phyloP scores from a whole-genome alignment of 2,329 filamentous ascomycete species.

The Clarireedia monteithiana region DNA sequence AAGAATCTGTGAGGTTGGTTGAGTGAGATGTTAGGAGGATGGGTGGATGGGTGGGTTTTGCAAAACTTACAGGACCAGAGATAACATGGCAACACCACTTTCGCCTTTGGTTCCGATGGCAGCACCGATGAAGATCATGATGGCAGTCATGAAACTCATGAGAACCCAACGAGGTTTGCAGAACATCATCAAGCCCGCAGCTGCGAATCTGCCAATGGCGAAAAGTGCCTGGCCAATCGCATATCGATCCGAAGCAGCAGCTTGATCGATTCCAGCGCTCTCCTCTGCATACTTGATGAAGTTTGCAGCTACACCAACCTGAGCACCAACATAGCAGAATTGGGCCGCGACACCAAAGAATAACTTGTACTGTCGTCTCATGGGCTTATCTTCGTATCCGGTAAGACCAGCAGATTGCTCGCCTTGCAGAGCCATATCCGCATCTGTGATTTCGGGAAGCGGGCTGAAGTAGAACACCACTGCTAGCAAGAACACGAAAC shows the following conservation, averaged over 20 bases:
- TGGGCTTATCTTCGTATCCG: conserved; percentile 15
- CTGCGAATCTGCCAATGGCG: conserved; percentile 64
- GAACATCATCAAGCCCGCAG: conserved; percentile 50
- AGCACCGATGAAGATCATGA: conserved; percentile 46
- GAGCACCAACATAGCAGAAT: conserved; percentile 64
- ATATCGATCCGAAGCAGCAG: conserved; percentile 54
- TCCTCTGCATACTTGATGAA: conserved; percentile 12
- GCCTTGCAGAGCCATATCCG: conserved; percentile 42
- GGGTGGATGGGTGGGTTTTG: no score
- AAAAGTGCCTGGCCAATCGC: conserved; percentile 68
- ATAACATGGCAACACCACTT: conserved; percentile 49
- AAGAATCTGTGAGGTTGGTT: conserved; percentile 40
- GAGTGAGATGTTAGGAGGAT: not conserved
- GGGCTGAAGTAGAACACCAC: conserved; percentile 61
- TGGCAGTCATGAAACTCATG: conserved; percentile 52
- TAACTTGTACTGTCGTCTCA: conserved; percentile 41
- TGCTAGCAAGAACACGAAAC: conserved; percentile 63
- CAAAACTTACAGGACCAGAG: conserved; percentile 49
- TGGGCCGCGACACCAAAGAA: conserved; percentile 67
- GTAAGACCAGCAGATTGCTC: conserved; percentile 11
- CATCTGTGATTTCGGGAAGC: conserved; percentile 45
- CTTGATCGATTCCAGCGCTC: conserved; percentile 34
- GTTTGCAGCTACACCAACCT: conserved; percentile 15
- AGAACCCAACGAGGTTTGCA: conserved; percentile 62
- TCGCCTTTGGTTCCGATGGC: conserved; percentile 33